Evolutionary conservation across 2,329 filamentous ascomycete species (phyloP).

Genomic region (Calonectria multiphialidica): DNA sequence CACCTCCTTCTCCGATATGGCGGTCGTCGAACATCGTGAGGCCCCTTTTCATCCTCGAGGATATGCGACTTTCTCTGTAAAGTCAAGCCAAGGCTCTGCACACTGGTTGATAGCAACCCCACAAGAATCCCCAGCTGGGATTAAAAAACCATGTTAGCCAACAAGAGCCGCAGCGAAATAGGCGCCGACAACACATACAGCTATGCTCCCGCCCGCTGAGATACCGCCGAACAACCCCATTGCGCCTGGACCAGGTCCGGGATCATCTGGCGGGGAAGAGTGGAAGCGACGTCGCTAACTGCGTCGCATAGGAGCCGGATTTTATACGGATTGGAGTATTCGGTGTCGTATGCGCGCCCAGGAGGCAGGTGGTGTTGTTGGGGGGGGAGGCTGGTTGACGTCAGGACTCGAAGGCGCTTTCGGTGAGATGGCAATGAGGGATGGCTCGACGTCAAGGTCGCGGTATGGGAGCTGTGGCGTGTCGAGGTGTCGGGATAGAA

Average conservation of each 20-base stretch:
- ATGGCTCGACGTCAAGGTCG: conserved; percentile 26
- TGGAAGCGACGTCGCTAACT: conserved; percentile 27
- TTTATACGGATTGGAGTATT: conserved; percentile 1
- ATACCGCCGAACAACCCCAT: conserved; percentile 82
- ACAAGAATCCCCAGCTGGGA: conserved; percentile 89
- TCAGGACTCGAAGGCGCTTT: conserved; percentile 21
- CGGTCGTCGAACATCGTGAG: conserved; percentile 82
- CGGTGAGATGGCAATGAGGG: background rate
- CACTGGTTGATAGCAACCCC: conserved; percentile 91
- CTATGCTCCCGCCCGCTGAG: conserved; percentile 82
- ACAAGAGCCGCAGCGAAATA: background rate
- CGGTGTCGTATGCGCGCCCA: background rate
- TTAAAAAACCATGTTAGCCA: conserved; percentile 34
- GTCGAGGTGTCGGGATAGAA: background rate
- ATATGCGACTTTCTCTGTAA: conserved; percentile 98
- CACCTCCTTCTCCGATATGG: conserved; percentile 92
- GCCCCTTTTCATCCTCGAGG: conserved; percentile 93
- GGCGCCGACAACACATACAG: conserved; percentile 63
- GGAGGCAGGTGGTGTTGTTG: conserved; percentile 11
- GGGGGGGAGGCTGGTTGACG: conserved; percentile 25
- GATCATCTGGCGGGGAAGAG: conserved; percentile 60
- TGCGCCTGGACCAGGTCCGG: conserved; percentile 55
- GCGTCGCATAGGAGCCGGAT: conserved; percentile 42
- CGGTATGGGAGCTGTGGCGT: conserved; percentile 13
- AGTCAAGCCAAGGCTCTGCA: conserved; percentile 95